Base-by-base conservation (phyloP, 768 basidiomycete species). In the Calvatia gigantea region DNA sequence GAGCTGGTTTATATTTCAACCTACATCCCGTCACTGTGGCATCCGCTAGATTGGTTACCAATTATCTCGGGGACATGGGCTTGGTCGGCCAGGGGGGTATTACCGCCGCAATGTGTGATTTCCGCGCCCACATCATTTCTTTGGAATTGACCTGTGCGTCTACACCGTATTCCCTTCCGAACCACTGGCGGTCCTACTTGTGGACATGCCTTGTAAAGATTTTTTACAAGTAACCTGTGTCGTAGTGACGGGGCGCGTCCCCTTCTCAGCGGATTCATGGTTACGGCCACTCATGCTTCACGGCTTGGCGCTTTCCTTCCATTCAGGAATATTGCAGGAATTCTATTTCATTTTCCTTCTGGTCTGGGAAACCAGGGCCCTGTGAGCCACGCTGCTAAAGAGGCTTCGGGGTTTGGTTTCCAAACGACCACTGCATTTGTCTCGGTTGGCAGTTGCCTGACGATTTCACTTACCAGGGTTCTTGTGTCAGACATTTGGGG, bases 291-390 rank as follows among this genome's bases (percentile, higher is more conserved):
- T 19, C 21, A 33, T 48, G 46, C 21, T 45, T 54, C 21, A 11
- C 32, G 33, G 31, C 9, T 21, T 44, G 7, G 25, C 33, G 28
- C 8, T 45, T 6, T 31, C 47, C 72, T 50, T n/a, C n/a, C n/a
- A 37, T 37, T 38, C 25, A 51, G 21, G n/a, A 53, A 76, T 73
- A 85, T 89, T 59, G 89, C 87, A 0, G 90, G 87, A 21, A 88
- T 94, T 45, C 75, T 93, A 14, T 89, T 93, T 73, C 92, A 94
- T 70, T 78, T 94, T 1, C 91, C 91, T 0, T 89, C 87, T 6
- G 91, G 91, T 35, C 78, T 94, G 9, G 83, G 86, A 6, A 89
- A 83, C 41, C 89, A 89, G 9, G 91, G 91, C 28, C 80, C 94
- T 6, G 77, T 94, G 58, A 82, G 80, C 58, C 91, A 86, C 63